Evolutionary conservation across 1,284 basidiomycete genomes (phyloP).

Genomic region (Phenoliferia sp.): DNA sequence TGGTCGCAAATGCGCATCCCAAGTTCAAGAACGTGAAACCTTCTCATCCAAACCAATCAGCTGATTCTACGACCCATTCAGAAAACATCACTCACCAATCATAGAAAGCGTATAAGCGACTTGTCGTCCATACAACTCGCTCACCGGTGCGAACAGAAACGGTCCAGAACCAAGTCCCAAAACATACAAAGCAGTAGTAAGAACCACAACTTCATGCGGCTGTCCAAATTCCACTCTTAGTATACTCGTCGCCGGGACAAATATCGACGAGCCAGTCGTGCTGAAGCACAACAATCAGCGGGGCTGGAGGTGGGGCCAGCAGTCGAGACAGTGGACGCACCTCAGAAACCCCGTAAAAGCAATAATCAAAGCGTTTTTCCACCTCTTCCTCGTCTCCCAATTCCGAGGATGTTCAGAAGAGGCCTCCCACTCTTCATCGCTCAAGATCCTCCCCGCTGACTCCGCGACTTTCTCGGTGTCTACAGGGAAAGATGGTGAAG

Average conservation of each 20-base stretch:
- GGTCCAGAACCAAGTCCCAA: conserved; percentile 44
- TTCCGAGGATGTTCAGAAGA: not conserved
- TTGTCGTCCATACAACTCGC: conserved; percentile 47
- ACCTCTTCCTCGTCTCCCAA: conserved; percentile 25
- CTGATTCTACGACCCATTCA: conserved; percentile 42
- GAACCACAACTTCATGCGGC: conserved; percentile 34
- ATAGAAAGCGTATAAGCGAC: conserved; percentile 42
- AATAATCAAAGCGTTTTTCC: conserved; percentile 38
- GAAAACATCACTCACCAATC: conserved; percentile 27
- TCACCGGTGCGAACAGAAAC: conserved; percentile 48
- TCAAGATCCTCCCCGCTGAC: not conserved
- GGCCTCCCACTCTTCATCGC: not conserved
- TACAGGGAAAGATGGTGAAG: not conserved
- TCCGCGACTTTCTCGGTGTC: not conserved
- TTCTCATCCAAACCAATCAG: conserved; percentile 35
- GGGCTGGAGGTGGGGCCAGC: not conserved
- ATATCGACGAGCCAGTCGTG: conserved; percentile 41
- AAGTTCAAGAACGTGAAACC: conserved; percentile 36
- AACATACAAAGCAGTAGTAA: conserved; percentile 42
- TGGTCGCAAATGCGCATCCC: conserved; percentile 2
- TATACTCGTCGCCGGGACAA: conserved; percentile 33
- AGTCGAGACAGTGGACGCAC: not conserved
- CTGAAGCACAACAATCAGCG: not conserved
- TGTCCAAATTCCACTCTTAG: conserved; percentile 14
- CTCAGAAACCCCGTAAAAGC: conserved; percentile 42